These are phyloP conservation scores for Ganoderma meredithae DNA, from an alignment of 1,284 basidiomycete genomes.

Conservation along the genomic window DNA sequence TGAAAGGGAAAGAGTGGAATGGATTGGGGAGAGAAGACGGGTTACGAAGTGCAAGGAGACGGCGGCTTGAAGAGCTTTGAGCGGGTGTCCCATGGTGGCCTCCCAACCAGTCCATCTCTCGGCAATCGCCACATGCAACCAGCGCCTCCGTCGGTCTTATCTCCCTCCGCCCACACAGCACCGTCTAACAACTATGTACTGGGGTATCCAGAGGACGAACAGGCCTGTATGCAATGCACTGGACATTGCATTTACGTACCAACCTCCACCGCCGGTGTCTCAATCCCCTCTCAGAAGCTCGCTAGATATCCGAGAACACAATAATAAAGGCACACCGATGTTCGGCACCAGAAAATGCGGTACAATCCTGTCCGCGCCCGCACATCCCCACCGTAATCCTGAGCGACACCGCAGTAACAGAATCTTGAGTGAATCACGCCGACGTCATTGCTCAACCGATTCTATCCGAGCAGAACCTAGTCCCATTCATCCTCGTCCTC, in stretches of 20 bases:
- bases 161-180: constrained; percentile 16
- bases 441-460: background rate
- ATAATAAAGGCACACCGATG: constrained; percentile 4
- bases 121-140: constrained; percentile 33
- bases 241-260: background rate
- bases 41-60: constrained; percentile 32
- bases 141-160: constrained; percentile 25
- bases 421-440: background rate
- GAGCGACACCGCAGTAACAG: background rate
- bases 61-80: constrained; percentile 23
- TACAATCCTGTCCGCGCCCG: constrained; percentile 13
- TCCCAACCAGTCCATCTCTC: constrained; percentile 30
- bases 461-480: constrained; percentile 40
- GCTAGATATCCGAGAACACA: background rate
- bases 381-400: background rate
- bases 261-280: background rate
- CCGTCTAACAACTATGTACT: background rate
- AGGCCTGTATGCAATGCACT: constrained; percentile 12
- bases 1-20: constrained; percentile 25
- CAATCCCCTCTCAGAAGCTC: background rate
- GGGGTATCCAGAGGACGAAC: background rate
- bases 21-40: constrained; percentile 25
- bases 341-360: constrained; percentile 18
- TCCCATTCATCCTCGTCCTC: constrained; percentile 92
- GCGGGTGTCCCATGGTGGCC: constrained; percentile 16